These are phyloP conservation scores for Datura wrightii DNA, from an alignment of 257 asterid species.

Conservation along the genomic window DNA sequence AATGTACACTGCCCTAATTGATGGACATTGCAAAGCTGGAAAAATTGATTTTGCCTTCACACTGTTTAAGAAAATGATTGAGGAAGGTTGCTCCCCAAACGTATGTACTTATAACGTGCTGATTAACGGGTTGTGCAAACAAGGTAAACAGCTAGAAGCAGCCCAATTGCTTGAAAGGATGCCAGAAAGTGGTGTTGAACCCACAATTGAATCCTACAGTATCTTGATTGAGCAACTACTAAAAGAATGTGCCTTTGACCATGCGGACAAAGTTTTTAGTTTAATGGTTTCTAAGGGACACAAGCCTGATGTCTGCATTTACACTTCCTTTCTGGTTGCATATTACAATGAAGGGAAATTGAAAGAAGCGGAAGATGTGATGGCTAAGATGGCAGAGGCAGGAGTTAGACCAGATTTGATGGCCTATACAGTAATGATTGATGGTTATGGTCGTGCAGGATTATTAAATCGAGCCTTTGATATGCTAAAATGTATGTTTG, in stretches of 20 bases:
- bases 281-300: conserved; percentile 55
- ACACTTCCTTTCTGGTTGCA: conserved; percentile 74
- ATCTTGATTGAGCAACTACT: conserved; percentile 67
- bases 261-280: conserved; percentile 56
- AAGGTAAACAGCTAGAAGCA: conserved; percentile 58
- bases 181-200: conserved; percentile 57
- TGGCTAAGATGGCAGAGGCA: conserved; percentile 58
- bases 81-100: conserved; percentile 59
- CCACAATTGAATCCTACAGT: conserved; percentile 60
- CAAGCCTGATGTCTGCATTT: conserved; percentile 75
- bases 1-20: conserved; percentile 62
- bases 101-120: conserved; percentile 64
- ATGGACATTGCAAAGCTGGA: conserved; percentile 62
- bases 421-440: conserved; percentile 69
- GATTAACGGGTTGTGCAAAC: conserved; percentile 67
- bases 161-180: conserved; percentile 54
- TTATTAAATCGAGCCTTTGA: conserved; percentile 54
- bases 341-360: conserved; percentile 75
- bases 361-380: conserved; percentile 70
- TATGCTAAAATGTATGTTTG: conserved; percentile 61
- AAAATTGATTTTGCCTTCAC: conserved; percentile 57
- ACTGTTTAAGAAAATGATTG: conserved; percentile 61
- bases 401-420: conserved; percentile 65
- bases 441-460: conserved; percentile 79
- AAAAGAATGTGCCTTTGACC: conserved; percentile 62